phyloP scores from a whole-genome alignment of 108 stramenopile genomes.

The Cyclotella distinguenda region DNA sequence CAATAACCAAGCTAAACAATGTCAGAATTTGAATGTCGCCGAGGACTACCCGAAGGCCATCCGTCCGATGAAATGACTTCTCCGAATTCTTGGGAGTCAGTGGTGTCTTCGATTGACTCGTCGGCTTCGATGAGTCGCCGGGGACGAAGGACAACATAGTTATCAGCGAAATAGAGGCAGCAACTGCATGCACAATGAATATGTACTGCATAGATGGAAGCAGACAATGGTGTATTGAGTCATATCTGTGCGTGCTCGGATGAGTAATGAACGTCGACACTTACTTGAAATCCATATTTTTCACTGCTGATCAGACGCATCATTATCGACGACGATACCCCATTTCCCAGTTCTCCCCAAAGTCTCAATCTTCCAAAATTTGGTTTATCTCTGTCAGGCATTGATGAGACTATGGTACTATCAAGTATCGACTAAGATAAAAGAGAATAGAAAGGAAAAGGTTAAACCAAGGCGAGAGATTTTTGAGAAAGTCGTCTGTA shows the following conservation, averaged over 20 bases:
- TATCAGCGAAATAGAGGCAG: slow-evolving; percentile 17
- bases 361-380: slow-evolving; percentile 89
- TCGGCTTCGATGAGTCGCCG: neutral
- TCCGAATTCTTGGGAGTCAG: neutral
- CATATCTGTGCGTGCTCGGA: too few relatives aligned
- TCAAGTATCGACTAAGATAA: slow-evolving; percentile 75
- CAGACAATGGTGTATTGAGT: too few relatives aligned
- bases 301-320: slow-evolving; percentile 19
- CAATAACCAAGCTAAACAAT: slow-evolving; percentile 27
- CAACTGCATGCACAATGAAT: slow-evolving; percentile 31
- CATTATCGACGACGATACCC: slow-evolving; percentile 55
- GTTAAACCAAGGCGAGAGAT: too few relatives aligned
- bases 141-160: slow-evolving; percentile 24
- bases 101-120: neutral
- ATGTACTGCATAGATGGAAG: slow-evolving; percentile 10
- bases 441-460: neutral
- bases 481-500: too few relatives aligned
- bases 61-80: slow-evolving; percentile 16
- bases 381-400: slow-evolving; percentile 49
- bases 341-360: slow-evolving; percentile 94
- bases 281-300: slow-evolving; percentile 22
- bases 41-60: slow-evolving; percentile 15
- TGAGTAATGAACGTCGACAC: neutral
- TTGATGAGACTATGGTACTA: slow-evolving; percentile 78
- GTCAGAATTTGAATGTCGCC: slow-evolving; percentile 16